These are phyloP conservation scores for Aquanectria penicillioides DNA, from an alignment of 2,329 filamentous ascomycete species.

Conservation along the genomic window DNA sequence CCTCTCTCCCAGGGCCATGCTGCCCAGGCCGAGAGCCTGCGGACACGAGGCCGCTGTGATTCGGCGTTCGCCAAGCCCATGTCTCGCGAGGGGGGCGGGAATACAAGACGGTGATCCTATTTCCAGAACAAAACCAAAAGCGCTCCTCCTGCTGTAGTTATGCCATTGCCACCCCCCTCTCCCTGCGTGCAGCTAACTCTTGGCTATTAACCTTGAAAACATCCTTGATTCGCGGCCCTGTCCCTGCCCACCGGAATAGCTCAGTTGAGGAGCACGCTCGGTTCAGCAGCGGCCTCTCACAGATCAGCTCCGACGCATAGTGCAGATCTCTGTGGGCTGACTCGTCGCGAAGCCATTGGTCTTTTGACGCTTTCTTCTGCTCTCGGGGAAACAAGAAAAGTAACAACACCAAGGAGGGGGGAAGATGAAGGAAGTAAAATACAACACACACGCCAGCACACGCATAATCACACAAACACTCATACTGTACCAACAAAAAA, in stretches of 20 bases:
- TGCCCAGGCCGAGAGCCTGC: no score
- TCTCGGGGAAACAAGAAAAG: no score
- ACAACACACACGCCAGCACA: no score
- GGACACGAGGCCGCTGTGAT: background rate
- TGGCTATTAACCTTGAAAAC: background rate
- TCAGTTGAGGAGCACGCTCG: slow-evolving; percentile 10
- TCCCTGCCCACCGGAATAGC: slow-evolving; percentile 3
- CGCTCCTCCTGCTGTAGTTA: background rate
- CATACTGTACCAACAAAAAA: no score
- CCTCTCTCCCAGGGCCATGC: no score
- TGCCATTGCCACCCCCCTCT: background rate
- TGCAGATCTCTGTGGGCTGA: slow-evolving; percentile 8
- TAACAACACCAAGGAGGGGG: no score
- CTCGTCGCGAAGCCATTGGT: background rate
- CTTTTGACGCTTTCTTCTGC: background rate
- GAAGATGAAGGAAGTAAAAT: no score
- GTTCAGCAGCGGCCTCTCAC: background rate
- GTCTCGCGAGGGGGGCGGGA: no score
- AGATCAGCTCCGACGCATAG: slow-evolving; percentile 3
- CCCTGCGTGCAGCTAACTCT: background rate
- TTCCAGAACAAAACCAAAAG: no score
- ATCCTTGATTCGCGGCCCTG: background rate
- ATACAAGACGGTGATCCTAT: no score
- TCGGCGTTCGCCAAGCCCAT: background rate
- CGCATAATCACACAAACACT: no score